Evolutionary conservation across 306 rosid species (phyloP).

Genomic region (Trifolium subterraneum): DNA sequence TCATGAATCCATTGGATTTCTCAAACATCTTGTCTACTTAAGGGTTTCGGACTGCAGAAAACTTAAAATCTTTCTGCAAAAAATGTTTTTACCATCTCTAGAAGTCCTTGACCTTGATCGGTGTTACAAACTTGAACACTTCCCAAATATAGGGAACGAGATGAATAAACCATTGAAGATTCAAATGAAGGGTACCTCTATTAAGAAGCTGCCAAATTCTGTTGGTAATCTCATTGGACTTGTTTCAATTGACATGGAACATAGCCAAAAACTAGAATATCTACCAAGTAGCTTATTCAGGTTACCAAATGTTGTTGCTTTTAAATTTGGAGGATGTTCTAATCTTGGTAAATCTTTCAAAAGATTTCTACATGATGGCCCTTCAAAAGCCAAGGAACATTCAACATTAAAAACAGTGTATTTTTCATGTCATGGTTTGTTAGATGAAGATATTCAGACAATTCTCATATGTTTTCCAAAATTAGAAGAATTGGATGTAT

Average conservation of each 20-base stretch:
- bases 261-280: too few species aligned
- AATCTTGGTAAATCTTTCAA: background rate
- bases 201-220: too few species aligned
- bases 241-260: too few species aligned
- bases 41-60: background rate
- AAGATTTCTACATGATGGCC: too few species aligned
- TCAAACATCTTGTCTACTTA: background rate
- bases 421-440: background rate
- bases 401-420: background rate
- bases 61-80: background rate
- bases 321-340: background rate
- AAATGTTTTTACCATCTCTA: slow-evolving; percentile 32
- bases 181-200: background rate
- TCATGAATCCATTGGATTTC: slow-evolving; percentile 33
- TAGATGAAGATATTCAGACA: slow-evolving; percentile 24
- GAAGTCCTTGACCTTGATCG: background rate
- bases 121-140: background rate
- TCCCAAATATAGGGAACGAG: background rate
- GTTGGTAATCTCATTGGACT: too few species aligned
- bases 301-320: background rate
- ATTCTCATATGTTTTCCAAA: background rate
- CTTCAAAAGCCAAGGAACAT: background rate
- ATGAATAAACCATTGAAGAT: slow-evolving; percentile 29
- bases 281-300: background rate
- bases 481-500: background rate